Conservation (phyloP, 2,329 filamentous ascomycete species). For the Xylariaceae sp. region DNA sequence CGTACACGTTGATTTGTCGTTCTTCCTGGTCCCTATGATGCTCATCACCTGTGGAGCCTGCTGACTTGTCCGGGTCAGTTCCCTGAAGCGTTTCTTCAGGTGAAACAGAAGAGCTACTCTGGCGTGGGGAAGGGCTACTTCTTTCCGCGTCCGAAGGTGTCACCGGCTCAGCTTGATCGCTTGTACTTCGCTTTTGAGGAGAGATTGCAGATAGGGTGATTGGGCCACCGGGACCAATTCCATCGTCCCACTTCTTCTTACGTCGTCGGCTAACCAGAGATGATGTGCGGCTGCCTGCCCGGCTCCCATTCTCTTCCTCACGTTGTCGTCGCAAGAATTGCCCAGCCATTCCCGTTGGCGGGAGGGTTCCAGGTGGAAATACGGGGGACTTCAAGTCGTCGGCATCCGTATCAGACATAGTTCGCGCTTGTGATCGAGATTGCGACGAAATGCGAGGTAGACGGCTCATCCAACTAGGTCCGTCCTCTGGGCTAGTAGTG, state of each 20-base stretch:
- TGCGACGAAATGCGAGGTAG: conserved; percentile 65
- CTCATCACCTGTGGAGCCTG: conserved; percentile 25
- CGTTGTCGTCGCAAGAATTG: conserved; percentile 78
- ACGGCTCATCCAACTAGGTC: conserved; percentile 90
- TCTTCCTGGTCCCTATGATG: conserved; percentile 18
- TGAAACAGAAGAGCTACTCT: conserved; percentile 25
- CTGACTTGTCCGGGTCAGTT: conserved; percentile 25
- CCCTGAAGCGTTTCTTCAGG: conserved; percentile 21
- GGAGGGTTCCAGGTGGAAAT: conserved; percentile 64
- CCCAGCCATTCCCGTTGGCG: conserved; percentile 65
- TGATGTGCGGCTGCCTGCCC: conserved; percentile 53
- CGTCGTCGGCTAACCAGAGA: conserved; percentile 57
- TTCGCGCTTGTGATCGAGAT: conserved; percentile 76
- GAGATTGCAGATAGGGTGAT: conserved; percentile 86
- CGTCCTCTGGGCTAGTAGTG: conserved; percentile 81
- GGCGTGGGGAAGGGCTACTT: conserved; percentile 13
- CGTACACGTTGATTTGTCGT: conserved; percentile 60
- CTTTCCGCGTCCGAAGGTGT: conserved; percentile 26
- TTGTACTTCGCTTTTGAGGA: conserved; percentile 48
- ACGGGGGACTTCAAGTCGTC: conserved; percentile 57
- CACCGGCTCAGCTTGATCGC: conserved; percentile 32
- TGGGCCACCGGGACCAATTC: conserved; percentile 76
- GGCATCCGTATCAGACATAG: conserved; percentile 72
- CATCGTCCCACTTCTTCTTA: conserved; percentile 64
- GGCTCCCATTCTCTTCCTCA: conserved; percentile 61